phyloP scores from a whole-genome alignment of 768 basidiomycete species.

The Podaxis carcinomalis region DNA sequence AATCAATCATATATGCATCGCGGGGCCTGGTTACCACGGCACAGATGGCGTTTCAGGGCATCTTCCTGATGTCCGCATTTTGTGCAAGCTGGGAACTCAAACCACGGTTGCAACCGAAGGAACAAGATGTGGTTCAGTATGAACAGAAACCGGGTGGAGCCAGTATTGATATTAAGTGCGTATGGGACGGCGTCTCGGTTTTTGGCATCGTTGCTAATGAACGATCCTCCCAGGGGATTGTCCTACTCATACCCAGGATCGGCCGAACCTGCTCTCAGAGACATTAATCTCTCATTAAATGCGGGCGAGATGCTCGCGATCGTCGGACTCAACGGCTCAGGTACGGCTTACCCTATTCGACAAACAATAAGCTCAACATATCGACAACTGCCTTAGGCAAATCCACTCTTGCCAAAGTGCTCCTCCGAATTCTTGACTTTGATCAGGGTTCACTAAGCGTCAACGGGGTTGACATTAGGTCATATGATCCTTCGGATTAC shows the following conservation, averaged over 20 bases:
- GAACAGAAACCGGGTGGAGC: conserved; percentile 50
- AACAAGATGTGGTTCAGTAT: conserved; percentile 49
- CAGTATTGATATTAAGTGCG: conserved; percentile 67
- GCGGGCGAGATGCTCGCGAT: conserved; percentile 82
- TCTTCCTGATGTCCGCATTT: conserved; percentile 87
- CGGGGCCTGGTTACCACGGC: conserved; percentile 58
- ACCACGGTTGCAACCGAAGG: conserved; percentile 60
- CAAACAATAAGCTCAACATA: background rate
- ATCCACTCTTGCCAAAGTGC: conserved; percentile 79
- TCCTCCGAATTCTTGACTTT: conserved; percentile 77
- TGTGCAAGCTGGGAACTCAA: conserved; percentile 70
- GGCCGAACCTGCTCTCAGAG: conserved; percentile 58
- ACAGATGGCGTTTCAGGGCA: conserved; percentile 76
- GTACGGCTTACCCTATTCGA: conserved; percentile 30
- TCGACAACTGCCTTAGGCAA: conserved; percentile 50
- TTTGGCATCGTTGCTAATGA: conserved; percentile 1
- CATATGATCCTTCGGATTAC: conserved; percentile 62
- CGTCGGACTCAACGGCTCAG: conserved; percentile 83
- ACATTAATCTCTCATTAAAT: conserved; percentile 66
- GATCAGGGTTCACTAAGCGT: conserved; percentile 63
- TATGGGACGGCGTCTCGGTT: background rate
- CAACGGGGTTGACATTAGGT: conserved; percentile 67
- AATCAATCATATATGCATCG: conserved; percentile 63
- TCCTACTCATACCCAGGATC: conserved; percentile 81
- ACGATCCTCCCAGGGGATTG: conserved; percentile 24